Evolutionary conservation across 192 early-diverging fungal species (phyloP).

Genomic region (Backusella tarrabulga): DNA sequence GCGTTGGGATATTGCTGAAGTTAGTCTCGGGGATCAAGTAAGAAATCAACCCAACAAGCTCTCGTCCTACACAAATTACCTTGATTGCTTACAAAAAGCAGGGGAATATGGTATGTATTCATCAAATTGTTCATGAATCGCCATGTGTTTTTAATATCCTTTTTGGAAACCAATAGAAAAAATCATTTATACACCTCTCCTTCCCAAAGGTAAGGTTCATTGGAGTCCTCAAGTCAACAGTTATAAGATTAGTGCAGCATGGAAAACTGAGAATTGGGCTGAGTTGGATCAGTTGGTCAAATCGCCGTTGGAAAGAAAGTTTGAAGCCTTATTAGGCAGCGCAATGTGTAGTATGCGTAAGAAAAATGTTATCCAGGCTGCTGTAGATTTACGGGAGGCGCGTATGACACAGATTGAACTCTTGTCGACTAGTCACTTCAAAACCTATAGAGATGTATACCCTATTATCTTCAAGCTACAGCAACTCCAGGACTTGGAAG

Average conservation of each 20-base stretch:
- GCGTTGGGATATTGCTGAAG: constrained; percentile 63
- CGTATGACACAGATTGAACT: constrained; percentile 47
- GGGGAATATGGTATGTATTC: constrained; percentile 60
- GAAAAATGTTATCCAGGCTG: constrained; percentile 32
- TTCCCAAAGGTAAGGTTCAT: constrained; percentile 37
- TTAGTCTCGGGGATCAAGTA: constrained; percentile 56
- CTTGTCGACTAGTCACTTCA: constrained; percentile 60
- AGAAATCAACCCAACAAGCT: constrained; percentile 44
- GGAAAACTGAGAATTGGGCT: constrained; percentile 64
- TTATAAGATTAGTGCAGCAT: constrained; percentile 58
- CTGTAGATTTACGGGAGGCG: constrained; percentile 35
- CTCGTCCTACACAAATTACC: constrained; percentile 54
- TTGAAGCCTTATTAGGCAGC: constrained; percentile 57
- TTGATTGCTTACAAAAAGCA: constrained; percentile 67
- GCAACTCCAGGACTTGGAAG: constrained; percentile 67
- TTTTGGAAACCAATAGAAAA: constrained; percentile 44
- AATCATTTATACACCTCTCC: constrained; percentile 48
- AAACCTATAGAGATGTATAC: constrained; percentile 63
- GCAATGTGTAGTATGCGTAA: constrained; percentile 48
- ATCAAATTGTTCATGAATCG: neutral
- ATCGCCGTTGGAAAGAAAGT: constrained; percentile 38
- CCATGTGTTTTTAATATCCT: neutral
- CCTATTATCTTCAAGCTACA: constrained; percentile 60
- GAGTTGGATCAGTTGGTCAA: constrained; percentile 44
- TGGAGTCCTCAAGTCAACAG: constrained; percentile 52